Evolutionary conservation across 768 basidiomycete species (phyloP).

Genomic region (Dendrothele bispora): DNA sequence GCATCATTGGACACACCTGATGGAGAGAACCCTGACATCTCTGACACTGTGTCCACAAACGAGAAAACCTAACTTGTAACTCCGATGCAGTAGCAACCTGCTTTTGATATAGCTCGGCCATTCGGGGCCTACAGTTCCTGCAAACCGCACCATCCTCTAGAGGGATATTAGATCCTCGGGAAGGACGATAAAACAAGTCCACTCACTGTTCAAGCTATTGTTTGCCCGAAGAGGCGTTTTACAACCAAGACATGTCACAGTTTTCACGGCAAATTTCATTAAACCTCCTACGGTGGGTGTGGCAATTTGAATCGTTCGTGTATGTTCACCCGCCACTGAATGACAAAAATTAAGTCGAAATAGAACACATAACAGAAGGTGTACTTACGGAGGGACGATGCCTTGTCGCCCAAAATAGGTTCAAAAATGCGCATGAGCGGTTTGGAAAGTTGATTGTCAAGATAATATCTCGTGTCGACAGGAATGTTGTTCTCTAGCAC

Average conservation of each 20-base stretch:
- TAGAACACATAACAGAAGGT: constrained; percentile 7
- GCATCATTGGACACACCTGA: constrained; percentile 51
- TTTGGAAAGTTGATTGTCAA: constrained; percentile 97
- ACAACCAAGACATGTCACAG: constrained; percentile 92
- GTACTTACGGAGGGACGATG: constrained; percentile 72
- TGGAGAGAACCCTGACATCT: constrained; percentile 98
- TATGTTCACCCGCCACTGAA: constrained; percentile 93
- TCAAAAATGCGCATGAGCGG: constrained; percentile 98
- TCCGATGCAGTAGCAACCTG: constrained; percentile 75
- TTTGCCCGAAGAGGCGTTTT: constrained; percentile 81
- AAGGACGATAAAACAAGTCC: not conserved
- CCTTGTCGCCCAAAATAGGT: constrained; percentile 93
- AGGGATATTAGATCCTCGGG: not conserved
- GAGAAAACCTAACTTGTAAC: constrained; percentile 87
- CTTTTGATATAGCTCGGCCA: constrained; percentile 92
- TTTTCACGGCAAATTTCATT: constrained; percentile 99
- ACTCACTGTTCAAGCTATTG: constrained; percentile 73
- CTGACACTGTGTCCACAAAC: constrained; percentile 98
- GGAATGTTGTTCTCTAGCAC: constrained; percentile 98
- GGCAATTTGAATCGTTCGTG: constrained; percentile 91
- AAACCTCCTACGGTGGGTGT: constrained; percentile 95
- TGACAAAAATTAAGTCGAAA: constrained; percentile 7
- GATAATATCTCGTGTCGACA: constrained; percentile 96
- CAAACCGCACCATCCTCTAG: constrained; percentile 86
- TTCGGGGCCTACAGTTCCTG: constrained; percentile 83